A percentile compares a stretch with the other conserved stretches of the same genome.
Evolutionary conservation across 331 rosid species (phyloP).

Genomic region (Prunus yedoensis): DNA sequence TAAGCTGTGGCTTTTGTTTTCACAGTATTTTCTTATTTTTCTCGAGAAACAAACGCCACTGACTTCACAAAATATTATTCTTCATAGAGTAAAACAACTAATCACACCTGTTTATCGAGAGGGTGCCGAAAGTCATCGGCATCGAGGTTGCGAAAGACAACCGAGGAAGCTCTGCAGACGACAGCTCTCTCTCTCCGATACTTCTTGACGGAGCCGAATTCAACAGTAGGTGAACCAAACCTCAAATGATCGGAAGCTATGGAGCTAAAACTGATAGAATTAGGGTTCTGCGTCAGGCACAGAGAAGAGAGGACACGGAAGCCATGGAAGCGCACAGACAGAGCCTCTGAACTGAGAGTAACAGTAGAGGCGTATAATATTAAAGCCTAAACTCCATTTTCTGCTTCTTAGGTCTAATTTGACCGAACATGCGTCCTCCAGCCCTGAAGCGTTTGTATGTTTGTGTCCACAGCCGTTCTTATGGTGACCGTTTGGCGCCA

Average conservation of each 20-base stretch:
- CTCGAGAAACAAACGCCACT: neutral
- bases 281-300: slow-evolving; percentile 40
- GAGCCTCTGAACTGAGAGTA: neutral
- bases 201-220: slow-evolving; percentile 30
- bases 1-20: neutral
- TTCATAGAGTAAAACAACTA: neutral
- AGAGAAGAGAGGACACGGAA: slow-evolving; percentile 53
- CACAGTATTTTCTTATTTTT: neutral
- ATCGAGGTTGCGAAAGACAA: slow-evolving; percentile 70
- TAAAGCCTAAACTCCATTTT: neutral
- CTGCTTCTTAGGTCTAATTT: neutral
- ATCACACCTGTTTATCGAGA: slow-evolving; percentile 77
- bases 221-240: slow-evolving; percentile 16
- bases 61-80: neutral
- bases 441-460: slow-evolving; percentile 15
- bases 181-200: slow-evolving; percentile 18
- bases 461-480: slow-evolving; percentile 51
- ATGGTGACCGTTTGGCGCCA: slow-evolving; percentile 58
- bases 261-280: slow-evolving; percentile 30
- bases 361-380: neutral
- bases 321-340: slow-evolving; percentile 48
- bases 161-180: slow-evolving; percentile 55
- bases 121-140: slow-evolving; percentile 98
- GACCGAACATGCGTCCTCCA: neutral
- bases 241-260: slow-evolving; percentile 32